Evolutionary conservation across 2,329 filamentous ascomycete species (phyloP).

Genomic region (Aspergillus intermedius): DNA sequence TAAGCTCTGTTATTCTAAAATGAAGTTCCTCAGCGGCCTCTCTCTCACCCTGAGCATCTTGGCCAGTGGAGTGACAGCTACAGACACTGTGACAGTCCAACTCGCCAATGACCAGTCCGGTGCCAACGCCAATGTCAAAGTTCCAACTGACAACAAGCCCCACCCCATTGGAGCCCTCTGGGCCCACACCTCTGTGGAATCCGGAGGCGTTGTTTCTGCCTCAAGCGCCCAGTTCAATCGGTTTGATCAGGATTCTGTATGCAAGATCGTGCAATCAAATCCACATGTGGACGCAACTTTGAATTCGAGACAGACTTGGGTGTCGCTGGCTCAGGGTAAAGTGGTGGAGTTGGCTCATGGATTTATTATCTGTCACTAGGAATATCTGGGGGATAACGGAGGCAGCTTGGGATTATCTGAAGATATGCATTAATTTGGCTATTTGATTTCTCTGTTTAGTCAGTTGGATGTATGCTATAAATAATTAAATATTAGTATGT

Average conservation of each 20-base stretch:
- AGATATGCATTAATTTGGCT: no score
- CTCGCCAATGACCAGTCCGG: conserved; percentile 22
- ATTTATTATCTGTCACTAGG: neutral
- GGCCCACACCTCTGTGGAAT: conserved; percentile 14
- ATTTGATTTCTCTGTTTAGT: no score
- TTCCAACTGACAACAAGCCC: conserved; percentile 15
- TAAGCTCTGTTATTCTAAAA: neutral
- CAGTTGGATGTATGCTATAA: no score
- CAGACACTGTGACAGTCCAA: conserved; percentile 14
- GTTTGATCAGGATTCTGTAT: conserved; percentile 14
- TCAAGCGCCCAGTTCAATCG: conserved; percentile 18
- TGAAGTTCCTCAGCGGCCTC: neutral
- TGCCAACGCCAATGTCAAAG: conserved; percentile 13
- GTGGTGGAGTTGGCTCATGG: neutral
- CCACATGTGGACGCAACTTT: conserved; percentile 16
- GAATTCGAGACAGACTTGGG: conserved; percentile 31
- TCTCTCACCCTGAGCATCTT: neutral
- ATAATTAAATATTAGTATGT: no score
- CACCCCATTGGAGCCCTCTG: conserved; percentile 16
- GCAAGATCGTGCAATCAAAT: conserved; percentile 1
- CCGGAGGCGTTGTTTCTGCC: conserved; percentile 14
- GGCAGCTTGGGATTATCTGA: no score
- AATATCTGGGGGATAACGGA: no score
- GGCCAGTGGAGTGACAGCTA: neutral
- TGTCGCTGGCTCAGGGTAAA: neutral